Percentiles rank a stretch among this genome's conserved stretches.
Evolutionary conservation across 1,284 basidiomycete genomes (phyloP).

Genomic region (Neolentinus lepideus): DNA sequence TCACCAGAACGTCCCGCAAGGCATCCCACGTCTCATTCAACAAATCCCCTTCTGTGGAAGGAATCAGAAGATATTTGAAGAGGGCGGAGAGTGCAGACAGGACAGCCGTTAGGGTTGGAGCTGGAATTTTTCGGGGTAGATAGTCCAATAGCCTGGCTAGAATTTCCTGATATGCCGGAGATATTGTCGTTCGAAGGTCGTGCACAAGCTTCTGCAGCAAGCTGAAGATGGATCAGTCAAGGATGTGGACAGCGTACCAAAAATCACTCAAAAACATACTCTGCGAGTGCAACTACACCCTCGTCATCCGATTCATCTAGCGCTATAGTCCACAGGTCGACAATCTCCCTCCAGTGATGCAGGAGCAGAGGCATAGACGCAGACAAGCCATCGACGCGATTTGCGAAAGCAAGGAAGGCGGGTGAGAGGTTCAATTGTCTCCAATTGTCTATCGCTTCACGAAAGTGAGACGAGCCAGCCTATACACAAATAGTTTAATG

Average conservation of each 20-base stretch:
- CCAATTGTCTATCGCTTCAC: conserved; percentile 64
- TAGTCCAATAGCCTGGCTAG: conserved; percentile 47
- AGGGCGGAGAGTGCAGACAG: conserved; percentile 57
- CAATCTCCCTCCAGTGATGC: conserved; percentile 69
- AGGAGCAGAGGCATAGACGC: conserved; percentile 77
- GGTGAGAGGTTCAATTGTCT: conserved; percentile 75
- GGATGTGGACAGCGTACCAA: conserved; percentile 1
- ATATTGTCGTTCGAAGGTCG: conserved; percentile 66
- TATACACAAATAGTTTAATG: conserved; percentile 16
- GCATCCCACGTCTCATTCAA: conserved; percentile 51
- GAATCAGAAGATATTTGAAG: conserved; percentile 66
- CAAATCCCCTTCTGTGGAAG: conserved; percentile 40
- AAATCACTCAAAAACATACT: conserved; percentile 39
- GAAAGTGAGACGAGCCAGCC: conserved; percentile 72
- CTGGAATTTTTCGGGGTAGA: conserved; percentile 48
- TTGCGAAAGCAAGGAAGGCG: conserved; percentile 67
- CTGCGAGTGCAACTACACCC: conserved; percentile 57
- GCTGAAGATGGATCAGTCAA: conserved; percentile 31
- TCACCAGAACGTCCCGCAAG: conserved; percentile 41
- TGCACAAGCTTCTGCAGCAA: conserved; percentile 69
- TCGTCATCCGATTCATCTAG: conserved; percentile 59
- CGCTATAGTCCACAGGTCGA: conserved; percentile 52
- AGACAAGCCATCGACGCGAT: conserved; percentile 52
- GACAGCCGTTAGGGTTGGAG: conserved; percentile 54
- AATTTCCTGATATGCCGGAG: conserved; percentile 49